phyloP scores from a whole-genome alignment of 108 stramenopile species.

The Epithemia pelagica region DNA sequence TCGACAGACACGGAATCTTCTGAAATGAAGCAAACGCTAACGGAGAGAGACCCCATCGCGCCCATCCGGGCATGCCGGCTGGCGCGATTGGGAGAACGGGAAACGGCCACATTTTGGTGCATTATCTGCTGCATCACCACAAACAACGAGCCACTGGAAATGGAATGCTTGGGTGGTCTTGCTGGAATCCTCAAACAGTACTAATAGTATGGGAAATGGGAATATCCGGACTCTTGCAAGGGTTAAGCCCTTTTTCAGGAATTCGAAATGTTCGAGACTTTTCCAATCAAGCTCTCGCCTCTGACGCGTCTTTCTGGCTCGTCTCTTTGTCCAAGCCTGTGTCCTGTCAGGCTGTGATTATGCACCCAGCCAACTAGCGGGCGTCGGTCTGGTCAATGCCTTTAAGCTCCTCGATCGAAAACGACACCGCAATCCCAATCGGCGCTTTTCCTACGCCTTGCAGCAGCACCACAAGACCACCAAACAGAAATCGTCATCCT shows the following conservation, averaged over 20 bases:
- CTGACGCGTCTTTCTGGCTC: constrained; percentile 79
- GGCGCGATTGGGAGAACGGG: too few relatives aligned
- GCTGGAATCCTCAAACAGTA: too few relatives aligned
- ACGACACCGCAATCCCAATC: constrained; percentile 33
- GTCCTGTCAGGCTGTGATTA: constrained; percentile 96
- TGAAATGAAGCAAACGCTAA: too few relatives aligned
- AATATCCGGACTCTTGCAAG: constrained; percentile 69
- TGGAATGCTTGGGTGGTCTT: too few relatives aligned
- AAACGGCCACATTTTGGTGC: too few relatives aligned
- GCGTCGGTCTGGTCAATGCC: constrained; percentile 86
- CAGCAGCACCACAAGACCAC: constrained; percentile 11
- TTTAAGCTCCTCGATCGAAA: constrained; percentile 76
- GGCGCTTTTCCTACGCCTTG: constrained; percentile 48
- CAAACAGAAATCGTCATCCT: too few relatives aligned
- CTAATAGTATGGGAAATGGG: constrained; percentile 78
- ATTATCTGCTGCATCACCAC: too few relatives aligned
- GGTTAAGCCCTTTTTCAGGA: constrained; percentile 30
- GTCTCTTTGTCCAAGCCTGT: constrained; percentile 91
- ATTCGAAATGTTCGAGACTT: constrained; percentile 62
- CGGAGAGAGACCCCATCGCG: too few relatives aligned
- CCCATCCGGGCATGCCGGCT: too few relatives aligned
- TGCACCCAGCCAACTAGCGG: constrained; percentile 57
- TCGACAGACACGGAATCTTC: too few relatives aligned
- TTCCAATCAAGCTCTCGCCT: constrained; percentile 45
- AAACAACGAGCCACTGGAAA: too few relatives aligned